Percentiles rank a stretch among this genome's conserved stretches.
These are phyloP conservation scores for Acer saccharum DNA, from an alignment of 345 rosid genomes.

Conservation along the genomic window DNA sequence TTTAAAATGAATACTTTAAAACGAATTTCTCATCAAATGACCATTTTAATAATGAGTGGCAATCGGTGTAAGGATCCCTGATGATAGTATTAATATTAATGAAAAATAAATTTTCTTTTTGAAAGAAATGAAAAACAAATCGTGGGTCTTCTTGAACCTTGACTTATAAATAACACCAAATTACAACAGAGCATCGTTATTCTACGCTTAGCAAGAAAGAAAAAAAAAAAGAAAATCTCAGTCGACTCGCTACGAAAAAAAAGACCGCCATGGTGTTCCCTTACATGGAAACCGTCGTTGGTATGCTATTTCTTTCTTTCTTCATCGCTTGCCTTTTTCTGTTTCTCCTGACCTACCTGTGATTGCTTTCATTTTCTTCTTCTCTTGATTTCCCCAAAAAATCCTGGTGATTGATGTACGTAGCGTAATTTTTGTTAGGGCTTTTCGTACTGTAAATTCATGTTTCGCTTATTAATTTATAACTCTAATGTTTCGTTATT, in stretches of 20 bases:
- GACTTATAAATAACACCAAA: background rate
- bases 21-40: no score
- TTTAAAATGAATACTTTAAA: no score
- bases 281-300: constrained; percentile 89
- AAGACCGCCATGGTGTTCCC: constrained; percentile 70
- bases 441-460: background rate
- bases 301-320: constrained; percentile 34
- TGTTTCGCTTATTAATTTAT: background rate
- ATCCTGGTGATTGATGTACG: background rate
- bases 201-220: background rate
- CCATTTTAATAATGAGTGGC: no score
- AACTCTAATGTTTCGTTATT: constrained; percentile 8
- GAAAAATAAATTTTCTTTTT: no score
- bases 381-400: background rate
- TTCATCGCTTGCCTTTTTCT: background rate
- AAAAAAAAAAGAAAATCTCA: background rate
- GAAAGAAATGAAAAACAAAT: no score
- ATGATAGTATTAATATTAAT: no score
- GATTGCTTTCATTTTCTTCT: background rate
- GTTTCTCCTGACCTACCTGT: background rate
- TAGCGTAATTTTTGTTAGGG: constrained; percentile 14
- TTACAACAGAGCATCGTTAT: background rate
- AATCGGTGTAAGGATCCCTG: no score
- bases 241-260: constrained; percentile 11
- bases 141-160: background rate